phyloP scores from a whole-genome alignment of 352 stramenopile genomes.

The Phytophthora tubulina region DNA sequence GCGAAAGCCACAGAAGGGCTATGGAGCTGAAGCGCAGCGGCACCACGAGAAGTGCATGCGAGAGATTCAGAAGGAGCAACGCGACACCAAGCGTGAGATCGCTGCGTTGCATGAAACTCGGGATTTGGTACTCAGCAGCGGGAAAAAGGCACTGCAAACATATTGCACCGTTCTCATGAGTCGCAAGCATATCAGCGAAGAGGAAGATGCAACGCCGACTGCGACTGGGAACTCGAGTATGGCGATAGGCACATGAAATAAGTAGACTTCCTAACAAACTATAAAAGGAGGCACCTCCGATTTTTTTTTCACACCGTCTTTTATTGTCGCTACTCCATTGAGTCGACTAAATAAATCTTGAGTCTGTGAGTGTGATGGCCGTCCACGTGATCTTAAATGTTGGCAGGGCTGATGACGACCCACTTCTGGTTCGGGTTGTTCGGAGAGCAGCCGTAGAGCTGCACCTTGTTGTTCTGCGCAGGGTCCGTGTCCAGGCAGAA shows the following conservation, averaged over 20 bases:
- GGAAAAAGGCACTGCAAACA: conserved; percentile 75
- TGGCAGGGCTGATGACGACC: conserved; percentile 27
- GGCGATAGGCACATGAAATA: not conserved
- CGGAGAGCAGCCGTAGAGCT: conserved; percentile 64
- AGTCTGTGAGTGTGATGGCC: no score
- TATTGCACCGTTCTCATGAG: conserved; percentile 77
- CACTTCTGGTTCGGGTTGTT: conserved; percentile 74
- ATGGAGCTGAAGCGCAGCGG: conserved; percentile 49
- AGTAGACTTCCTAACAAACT: not conserved
- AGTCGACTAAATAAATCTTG: no score
- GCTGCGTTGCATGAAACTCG: conserved; percentile 68
- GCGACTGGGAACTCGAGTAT: not conserved
- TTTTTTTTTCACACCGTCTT: no score
- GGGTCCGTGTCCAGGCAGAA: conserved; percentile 72
- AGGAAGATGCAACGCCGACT: conserved; percentile 33
- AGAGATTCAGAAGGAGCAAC: conserved; percentile 71
- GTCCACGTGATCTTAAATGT: conserved; percentile 2
- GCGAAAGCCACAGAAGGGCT: conserved; percentile 55
- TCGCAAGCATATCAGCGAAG: conserved; percentile 53
- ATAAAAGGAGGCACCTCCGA: no score
- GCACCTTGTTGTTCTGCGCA: conserved; percentile 58
- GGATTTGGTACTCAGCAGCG: conserved; percentile 75
- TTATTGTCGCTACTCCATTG: no score
- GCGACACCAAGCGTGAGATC: conserved; percentile 66
- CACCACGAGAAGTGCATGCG: conserved; percentile 67